phyloP scores from a whole-genome alignment of 805 yeast genomes.

The Candida patagonica region DNA sequence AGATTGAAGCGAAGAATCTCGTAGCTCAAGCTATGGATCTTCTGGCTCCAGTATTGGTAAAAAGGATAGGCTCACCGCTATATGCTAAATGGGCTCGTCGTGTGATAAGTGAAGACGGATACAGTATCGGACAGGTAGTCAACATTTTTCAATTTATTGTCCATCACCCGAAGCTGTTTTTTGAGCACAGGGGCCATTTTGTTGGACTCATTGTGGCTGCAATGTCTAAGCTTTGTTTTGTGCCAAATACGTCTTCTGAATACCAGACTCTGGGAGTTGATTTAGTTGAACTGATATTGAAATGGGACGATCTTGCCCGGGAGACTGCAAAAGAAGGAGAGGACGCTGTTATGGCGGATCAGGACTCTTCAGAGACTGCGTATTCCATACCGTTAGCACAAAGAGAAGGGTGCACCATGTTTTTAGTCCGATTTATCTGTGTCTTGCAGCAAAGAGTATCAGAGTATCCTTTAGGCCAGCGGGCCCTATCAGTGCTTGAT shows the following conservation, averaged over 20 bases:
- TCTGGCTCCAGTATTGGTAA: conserved; percentile 77
- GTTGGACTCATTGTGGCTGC: conserved; percentile 83
- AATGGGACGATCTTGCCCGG: conserved; percentile 60
- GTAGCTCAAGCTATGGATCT: conserved; percentile 83
- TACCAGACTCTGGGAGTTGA: conserved; percentile 83
- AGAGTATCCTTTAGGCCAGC: conserved; percentile 71
- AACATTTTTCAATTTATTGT: conserved; percentile 85
- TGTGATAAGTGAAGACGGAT: conserved; percentile 82
- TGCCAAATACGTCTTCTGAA: conserved; percentile 68
- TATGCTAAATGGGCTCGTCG: conserved; percentile 97
- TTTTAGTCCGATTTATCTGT: conserved; percentile 79
- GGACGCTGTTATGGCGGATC: conserved; percentile 1
- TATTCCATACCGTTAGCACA: conserved; percentile 66
- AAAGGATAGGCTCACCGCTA: conserved; percentile 46
- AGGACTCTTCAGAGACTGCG: conserved; percentile 24
- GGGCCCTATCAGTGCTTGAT: conserved; percentile 70
- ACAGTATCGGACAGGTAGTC: conserved; percentile 74
- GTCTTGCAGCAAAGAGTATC: conserved; percentile 77
- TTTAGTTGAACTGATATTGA: conserved; percentile 71
- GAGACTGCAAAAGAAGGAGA: conserved; percentile 11
- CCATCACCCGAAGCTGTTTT: conserved; percentile 76
- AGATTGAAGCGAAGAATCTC: conserved; percentile 70
- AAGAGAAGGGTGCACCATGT: conserved; percentile 84
- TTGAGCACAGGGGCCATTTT: conserved; percentile 78
- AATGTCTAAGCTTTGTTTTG: conserved; percentile 79